phyloP scores from a whole-genome alignment of 768 basidiomycete species.

The Paxillus rubicundulus region DNA sequence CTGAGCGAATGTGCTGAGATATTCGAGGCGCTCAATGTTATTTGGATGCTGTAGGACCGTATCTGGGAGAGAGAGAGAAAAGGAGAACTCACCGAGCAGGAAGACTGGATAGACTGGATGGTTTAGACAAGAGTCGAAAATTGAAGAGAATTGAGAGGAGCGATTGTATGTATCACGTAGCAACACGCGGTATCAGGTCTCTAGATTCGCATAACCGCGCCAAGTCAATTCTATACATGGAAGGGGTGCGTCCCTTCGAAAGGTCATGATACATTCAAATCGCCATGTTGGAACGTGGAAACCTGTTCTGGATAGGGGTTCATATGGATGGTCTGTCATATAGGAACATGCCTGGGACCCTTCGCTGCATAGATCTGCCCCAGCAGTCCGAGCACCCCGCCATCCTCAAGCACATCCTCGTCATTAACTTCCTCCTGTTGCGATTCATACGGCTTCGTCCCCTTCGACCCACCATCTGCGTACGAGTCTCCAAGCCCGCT shows the following conservation, averaged over 20 bases:
- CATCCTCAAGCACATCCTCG: conserved; percentile 70
- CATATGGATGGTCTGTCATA: conserved; percentile 25
- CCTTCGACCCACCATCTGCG: conserved; percentile 58
- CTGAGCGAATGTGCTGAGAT: not conserved
- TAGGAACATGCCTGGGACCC: conserved; percentile 46
- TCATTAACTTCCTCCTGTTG: conserved; percentile 53
- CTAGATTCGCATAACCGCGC: too few species aligned
- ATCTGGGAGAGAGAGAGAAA: not conserved
- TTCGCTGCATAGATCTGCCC: conserved; percentile 80
- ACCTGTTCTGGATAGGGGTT: not conserved
- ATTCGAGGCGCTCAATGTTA: conserved; percentile 21
- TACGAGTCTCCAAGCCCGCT: conserved; percentile 67
- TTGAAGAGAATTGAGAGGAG: conserved; percentile 27
- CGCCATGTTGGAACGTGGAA: not conserved
- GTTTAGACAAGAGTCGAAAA: conserved; percentile 15
- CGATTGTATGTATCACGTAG: conserved; percentile 1
- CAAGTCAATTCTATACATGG: not conserved
- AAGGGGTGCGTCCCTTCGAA: not conserved
- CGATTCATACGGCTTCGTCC: conserved; percentile 35
- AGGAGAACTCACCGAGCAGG: conserved; percentile 24
- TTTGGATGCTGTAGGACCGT: conserved; percentile 9
- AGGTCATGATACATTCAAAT: not conserved
- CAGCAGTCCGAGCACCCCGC: conserved; percentile 79
- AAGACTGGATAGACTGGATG: conserved; percentile 5
- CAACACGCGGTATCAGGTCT: too few species aligned